Evolutionary conservation across 2,329 filamentous ascomycete genomes (phyloP).

Genomic region (Eutypa lata): DNA sequence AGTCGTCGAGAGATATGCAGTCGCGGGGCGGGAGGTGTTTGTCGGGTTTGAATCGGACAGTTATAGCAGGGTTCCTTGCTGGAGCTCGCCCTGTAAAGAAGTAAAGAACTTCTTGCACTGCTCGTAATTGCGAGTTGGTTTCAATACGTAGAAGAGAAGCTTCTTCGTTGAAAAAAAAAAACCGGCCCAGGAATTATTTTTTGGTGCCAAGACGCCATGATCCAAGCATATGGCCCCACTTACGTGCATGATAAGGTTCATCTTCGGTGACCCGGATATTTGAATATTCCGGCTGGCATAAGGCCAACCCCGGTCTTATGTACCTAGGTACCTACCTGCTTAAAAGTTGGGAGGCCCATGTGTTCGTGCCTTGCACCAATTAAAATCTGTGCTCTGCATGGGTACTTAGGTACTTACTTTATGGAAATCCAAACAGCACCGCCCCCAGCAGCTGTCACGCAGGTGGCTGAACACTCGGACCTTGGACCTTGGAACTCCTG

Average conservation of each 20-base stretch:
- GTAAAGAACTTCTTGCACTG: constrained; percentile 10
- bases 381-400: constrained; percentile 6
- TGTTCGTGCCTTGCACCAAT: constrained; percentile 13
- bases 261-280: background rate
- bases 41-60: background rate
- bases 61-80: constrained; percentile 58
- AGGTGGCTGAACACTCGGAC: too few species aligned
- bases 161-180: background rate
- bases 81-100: constrained; percentile 52
- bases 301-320: too few species aligned
- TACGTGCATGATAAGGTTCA: constrained; percentile 1
- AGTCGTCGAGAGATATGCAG: background rate
- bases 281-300: too few species aligned
- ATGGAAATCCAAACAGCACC: too few species aligned
- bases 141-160: background rate
- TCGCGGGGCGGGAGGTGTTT: constrained; percentile 1
- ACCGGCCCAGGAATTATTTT: constrained; percentile 1
- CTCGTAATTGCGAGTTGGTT: constrained; percentile 4
- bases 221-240: background rate
- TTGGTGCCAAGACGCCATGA: constrained; percentile 1
- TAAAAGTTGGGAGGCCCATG: too few species aligned
- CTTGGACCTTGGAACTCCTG: too few species aligned
- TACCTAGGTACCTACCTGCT: too few species aligned
- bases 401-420: too few species aligned
- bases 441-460: too few species aligned